Percentiles rank a stretch among this genome's conserved stretches.
These are phyloP conservation scores for Logfia minima DNA, from an alignment of 129 eudicot genomes.

Conservation along the genomic window DNA sequence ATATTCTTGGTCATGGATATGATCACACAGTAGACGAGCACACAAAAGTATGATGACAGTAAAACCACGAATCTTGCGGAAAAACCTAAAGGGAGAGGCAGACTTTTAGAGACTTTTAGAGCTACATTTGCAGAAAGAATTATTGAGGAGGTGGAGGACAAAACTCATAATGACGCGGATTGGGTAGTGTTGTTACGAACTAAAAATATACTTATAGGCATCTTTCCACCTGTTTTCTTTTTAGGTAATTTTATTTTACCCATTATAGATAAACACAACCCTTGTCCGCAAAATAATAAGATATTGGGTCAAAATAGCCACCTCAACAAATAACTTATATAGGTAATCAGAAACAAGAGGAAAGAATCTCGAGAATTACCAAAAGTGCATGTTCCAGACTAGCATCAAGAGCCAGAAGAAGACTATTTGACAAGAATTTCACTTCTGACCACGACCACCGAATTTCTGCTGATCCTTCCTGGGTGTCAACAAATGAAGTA, in stretches of 20 bases:
- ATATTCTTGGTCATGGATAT: no score
- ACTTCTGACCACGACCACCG: slow-evolving; percentile 96
- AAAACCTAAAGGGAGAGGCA: no score
- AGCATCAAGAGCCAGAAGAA: slow-evolving; percentile 94
- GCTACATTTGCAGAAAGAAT: no score
- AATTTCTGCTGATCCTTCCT: slow-evolving; percentile 56
- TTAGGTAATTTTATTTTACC: neutral
- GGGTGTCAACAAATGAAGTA: slow-evolving; percentile 49
- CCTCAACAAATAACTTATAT: neutral
- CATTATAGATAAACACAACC: no score
- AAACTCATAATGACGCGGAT: no score
- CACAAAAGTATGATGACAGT: no score
- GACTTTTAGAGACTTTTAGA: no score
- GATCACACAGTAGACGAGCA: no score
- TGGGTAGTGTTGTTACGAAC: no score
- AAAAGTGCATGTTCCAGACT: slow-evolving; percentile 97
- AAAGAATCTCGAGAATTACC: slow-evolving; percentile 41
- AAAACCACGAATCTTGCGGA: no score
- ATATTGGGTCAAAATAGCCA: neutral
- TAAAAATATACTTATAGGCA: neutral
- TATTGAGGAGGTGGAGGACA: no score
- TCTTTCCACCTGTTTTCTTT: neutral
- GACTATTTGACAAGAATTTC: slow-evolving; percentile 67
- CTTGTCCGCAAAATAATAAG: neutral
- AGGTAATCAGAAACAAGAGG: neutral